Evolutionary conservation across 2,329 filamentous ascomycete genomes (phyloP).

Genomic region (Neopestalotiopsis clavispora): DNA sequence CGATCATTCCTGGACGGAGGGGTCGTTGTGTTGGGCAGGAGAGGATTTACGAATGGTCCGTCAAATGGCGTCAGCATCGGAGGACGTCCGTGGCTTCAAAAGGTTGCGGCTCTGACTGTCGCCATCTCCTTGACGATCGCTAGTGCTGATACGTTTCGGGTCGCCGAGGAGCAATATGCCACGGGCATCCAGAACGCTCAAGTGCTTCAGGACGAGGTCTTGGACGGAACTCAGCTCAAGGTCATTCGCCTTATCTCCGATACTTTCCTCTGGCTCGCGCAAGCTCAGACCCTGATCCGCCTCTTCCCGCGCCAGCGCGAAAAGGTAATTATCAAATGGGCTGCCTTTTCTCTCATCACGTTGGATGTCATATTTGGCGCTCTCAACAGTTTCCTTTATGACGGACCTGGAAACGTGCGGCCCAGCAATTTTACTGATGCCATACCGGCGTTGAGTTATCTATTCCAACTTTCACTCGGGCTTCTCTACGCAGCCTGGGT

Average conservation of each 20-base stretch:
- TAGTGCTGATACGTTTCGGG: slow-evolving; percentile 86
- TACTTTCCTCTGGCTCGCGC: slow-evolving; percentile 95
- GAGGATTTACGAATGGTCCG: slow-evolving; percentile 85
- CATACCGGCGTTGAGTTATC: slow-evolving; percentile 86
- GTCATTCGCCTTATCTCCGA: slow-evolving; percentile 92
- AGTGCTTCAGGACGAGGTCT: slow-evolving; percentile 76
- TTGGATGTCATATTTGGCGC: slow-evolving; percentile 90
- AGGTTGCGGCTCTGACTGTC: slow-evolving; percentile 74
- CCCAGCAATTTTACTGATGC: slow-evolving; percentile 85
- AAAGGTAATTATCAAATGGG: slow-evolving; percentile 99
- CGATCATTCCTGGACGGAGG: slow-evolving; percentile 90
- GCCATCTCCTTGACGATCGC: slow-evolving; percentile 91
- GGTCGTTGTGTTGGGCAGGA: slow-evolving; percentile 77
- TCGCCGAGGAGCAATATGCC: slow-evolving; percentile 81
- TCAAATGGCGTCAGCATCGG: slow-evolving; percentile 83
- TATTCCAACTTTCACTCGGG: slow-evolving; percentile 86
- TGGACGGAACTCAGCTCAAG: slow-evolving; percentile 84
- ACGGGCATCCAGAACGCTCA: slow-evolving; percentile 80
- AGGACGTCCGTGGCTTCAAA: slow-evolving; percentile 91
- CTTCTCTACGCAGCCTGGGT: slow-evolving; percentile 93
- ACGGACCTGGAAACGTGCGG: slow-evolving; percentile 56
- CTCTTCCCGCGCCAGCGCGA: slow-evolving; percentile 96
- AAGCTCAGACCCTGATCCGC: slow-evolving; percentile 94
- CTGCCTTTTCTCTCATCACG: slow-evolving; percentile 90
- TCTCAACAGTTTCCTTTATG: slow-evolving; percentile 80